Base-by-base conservation (phyloP, 345 rosid species). In the Acer campestre region DNA sequence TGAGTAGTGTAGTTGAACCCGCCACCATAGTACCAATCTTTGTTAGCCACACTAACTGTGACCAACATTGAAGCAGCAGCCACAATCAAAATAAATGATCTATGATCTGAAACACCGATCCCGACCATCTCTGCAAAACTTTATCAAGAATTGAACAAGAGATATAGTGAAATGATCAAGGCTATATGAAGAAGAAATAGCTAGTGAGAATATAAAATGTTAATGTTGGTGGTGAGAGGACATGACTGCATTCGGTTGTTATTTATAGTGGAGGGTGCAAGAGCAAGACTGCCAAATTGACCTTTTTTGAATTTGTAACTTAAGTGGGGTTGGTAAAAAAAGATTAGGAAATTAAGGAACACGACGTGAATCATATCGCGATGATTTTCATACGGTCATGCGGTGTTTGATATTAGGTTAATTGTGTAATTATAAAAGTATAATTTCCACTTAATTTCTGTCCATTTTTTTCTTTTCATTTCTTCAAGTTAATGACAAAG, bases 11-110 rank as follows among this genome's bases (percentile, higher is more conserved):
- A 1, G 88, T 85, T 85, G 35, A 78, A 80, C 13, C 63, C 27
- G 2, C 25, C 27, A 59, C 27, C 75, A 8, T 64, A 71, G 17
- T 69, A 71, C 89, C 86, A 80, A 53, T 77, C 81, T 70, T 75
- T 68, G 67, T 58, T 78, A 11, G 84, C 88, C 70, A 55, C 31
- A 17, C 80, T 13, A 3, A n/a, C 70, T 27, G 79, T 74, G 63
- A 59, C 27, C 73, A 80, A 56, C 70, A 67, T 53, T 40, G 82
- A 82, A 80, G 38, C 74, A 17, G 70, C 76, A 69, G 51, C 61
- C 0, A 72, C 23, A 48, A 78, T 4, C 17, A 84, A 18, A 14
- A 80, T 13, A 2, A 78, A 62, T 59, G 27, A 22, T 17, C 20
- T n/a, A 9, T 25, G 25, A 25, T 59, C 75, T 14, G 77, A 68